Evolutionary conservation across 192 early-diverging fungal species (phyloP), one percentile per base, ranked within the genome.

Genomic region (Coemansia biformis): DNA sequence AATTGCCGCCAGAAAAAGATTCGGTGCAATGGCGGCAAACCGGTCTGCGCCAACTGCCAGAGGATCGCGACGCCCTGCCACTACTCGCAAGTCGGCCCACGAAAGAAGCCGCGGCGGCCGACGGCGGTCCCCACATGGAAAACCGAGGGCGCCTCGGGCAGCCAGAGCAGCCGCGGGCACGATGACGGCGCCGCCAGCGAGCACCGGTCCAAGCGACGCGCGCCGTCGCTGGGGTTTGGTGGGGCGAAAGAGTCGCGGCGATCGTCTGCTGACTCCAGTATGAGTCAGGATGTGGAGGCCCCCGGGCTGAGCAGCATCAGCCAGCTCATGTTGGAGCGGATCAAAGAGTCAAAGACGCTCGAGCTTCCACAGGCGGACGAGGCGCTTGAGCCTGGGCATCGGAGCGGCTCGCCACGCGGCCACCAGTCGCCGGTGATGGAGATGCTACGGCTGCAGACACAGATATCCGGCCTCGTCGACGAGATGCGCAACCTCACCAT

Each of bases 371-470:
- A 34, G 49, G 13, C 38, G 32, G 35, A 22, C 13, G 11, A 32
- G 44, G 16, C 22, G 36, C n/a, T 14, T 2, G 24, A 13, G 23
- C 8, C 38, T 14, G 43, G 48, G 29, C 8, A 1, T 22, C 14
- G 28, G 5, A 29, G 8, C 2, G 42, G 19, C 8, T 34, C 26
- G 31, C 21, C 45, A 37, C 38, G 28, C 14, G 28, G 0, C 31
- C 16, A 24, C 8, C 46, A 51, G 38, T 22, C 43, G 54, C 63
- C 58, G 13, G 54, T 74, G 3, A 63, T 66, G 54, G 70, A 74
- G 31, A 74, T 74, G 70, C 58, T 74, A 26, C 26, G 70, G 32
- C 46, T 74, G 54, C 70, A 74, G 50, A 57, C 62, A 30, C 70
- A 74, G 54, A 74, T 74, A 13, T 62, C 70, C 4, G 32, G 36